Base-by-base conservation (phyloP, 1,284 basidiomycete species). In the Pulveroboletus sp. region DNA sequence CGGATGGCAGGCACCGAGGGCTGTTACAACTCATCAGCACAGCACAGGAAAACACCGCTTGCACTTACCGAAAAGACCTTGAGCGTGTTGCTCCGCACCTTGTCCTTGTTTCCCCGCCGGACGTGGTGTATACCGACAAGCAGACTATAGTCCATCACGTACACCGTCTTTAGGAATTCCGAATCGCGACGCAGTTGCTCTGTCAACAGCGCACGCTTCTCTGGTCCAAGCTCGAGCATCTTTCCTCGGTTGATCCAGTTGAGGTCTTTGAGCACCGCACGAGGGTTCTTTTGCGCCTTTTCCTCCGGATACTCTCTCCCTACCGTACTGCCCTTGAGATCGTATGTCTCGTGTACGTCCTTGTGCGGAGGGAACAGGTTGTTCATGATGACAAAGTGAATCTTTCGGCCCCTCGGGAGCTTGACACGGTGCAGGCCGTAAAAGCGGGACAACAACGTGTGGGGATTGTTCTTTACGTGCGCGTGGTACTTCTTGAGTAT, bases 331-430 rank as follows among this genome's bases (percentile, higher is more conserved):
- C 96, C 96, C 72, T 99, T 99, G 62, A 99, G 80, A 73, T 99
- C 96, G 72, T 92, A 99, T 33, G 96, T 97, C 78, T 98, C 96
- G 76, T 99, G 96, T 46, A 99, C 84, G 73, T 99, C 97, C 64
- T 94, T 87, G 76, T 98, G 96, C 0, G 96, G 91, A 0, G 96
- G 96, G 78, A 99, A 98, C 43, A 99, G 82, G 73, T 99, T 99
- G 81, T 99, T 99, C 96, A 99, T 98, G 76, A 99, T 97, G 55
- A 98, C 94, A 72, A 99, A 99, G 74, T 99, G 96, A 55, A 99
- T 98, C 78, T 99, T 99, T 51, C 84, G 81, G 0, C 96, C 96
- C 24, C 85, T 83, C 0, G 96, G 96, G 5, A 99, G 84, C 77
- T 99, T 98, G 63, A 99, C 96, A 52, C 96, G 90, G 69, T 99